Evolutionary conservation across 495 filamentous ascomycete genomes (phyloP), one percentile per base, ranked within the genome.

Genomic region (Geoglossum glabrum): DNA sequence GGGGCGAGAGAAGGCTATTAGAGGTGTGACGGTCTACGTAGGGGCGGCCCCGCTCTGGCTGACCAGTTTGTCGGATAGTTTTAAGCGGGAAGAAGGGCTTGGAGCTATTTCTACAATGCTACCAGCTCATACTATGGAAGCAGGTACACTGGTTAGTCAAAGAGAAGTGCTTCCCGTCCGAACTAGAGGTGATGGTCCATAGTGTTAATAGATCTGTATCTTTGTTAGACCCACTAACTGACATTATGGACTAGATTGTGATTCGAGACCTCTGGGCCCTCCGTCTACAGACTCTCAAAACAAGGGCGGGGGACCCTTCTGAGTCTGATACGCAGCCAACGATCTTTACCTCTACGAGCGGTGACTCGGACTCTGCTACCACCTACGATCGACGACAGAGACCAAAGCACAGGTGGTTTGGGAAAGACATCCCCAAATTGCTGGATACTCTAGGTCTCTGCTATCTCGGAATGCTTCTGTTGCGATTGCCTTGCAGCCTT

Each of bases 111-210:
- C 70, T 98, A 38, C 82, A 90, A 66, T 82, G 77, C 62, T 80
- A 87, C 56, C 92, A 97, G 68, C 70, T 96, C n/a, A 79, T 98
- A 30, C 69, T 90, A 0, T 78, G 81, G 72, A 85, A 86, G 66
- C 85, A 90, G 72, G 75, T 78, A 54, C 66, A 78, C 64, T 80
- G 74, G 62, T 67, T 89, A 47, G 70, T 87, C 9, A 70, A 79
- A 31, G 67, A 72, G 9, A 78, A 79, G 64, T 74, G 76, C 0
- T 78, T 86, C 60, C 81, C 84, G 25, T 67, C 71, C 52, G 74
- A 84, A 61, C 67, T 86, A 13, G 83, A 86, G 74, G 80, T 81
- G 66, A 27, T 11, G 5, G 19, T 31, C 25, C 17, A 55, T n/a
- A 21, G 10, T 21, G n/a, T 19, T 21, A 21, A 3, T 4, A 19